phyloP scores from a whole-genome alignment of 2,329 filamentous ascomycete species.

The Aspergillus sp. region DNA sequence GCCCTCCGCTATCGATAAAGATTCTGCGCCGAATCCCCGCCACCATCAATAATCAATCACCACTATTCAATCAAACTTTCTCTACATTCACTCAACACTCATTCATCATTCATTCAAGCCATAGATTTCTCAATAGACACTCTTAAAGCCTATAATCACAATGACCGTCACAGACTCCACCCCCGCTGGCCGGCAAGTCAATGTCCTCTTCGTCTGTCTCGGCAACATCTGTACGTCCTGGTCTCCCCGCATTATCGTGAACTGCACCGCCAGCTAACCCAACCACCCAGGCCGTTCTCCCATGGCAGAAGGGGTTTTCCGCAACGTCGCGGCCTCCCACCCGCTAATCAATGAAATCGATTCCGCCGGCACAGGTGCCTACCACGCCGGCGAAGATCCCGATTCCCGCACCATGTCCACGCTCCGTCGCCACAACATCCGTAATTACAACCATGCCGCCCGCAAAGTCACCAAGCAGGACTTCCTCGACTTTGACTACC shows the following conservation, averaged over 20 bases:
- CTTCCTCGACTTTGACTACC: conserved; percentile 85
- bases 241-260: neutral
- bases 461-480: conserved; percentile 72
- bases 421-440: conserved; percentile 72
- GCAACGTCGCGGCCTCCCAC: conserved; percentile 63
- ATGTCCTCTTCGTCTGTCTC: conserved; percentile 91
- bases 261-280: neutral
- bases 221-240: conserved; percentile 79
- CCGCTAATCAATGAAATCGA: conserved; percentile 70
- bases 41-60: neutral
- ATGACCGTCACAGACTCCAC: conserved; percentile 26
- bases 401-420: conserved; percentile 84
- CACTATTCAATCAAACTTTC: no score
- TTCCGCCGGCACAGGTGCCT: conserved; percentile 86
- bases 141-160: neutral
- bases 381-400: conserved; percentile 75
- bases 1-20: conserved; percentile 12
- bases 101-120: neutral
- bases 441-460: conserved; percentile 73
- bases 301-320: conserved; percentile 96
- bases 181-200: conserved; percentile 47
- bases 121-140: neutral
- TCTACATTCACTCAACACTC: neutral
- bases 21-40: conserved; percentile 1
- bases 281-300: conserved; percentile 67